Base-by-base conservation (phyloP, 441 rosid species). In the Croton setiger region DNA sequence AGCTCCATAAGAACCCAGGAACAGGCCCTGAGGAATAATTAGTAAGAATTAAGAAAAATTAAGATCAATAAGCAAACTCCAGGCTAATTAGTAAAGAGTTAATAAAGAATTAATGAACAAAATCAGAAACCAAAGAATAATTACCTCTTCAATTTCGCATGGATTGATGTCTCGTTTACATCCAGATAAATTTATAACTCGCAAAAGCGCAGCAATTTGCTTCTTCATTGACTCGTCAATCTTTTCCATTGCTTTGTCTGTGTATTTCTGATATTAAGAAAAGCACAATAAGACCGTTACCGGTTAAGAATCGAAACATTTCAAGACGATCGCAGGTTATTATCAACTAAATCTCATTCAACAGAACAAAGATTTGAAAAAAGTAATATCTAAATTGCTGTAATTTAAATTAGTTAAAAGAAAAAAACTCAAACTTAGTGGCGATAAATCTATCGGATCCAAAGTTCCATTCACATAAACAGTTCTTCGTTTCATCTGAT, bases 151-250 rank as follows among this genome's bases (percentile, higher is more conserved):
- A 21, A 86, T 79, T 71, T 80, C 69, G 80, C 80, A 82, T 1
- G 82, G 80, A 27, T 69, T 57, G 31, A 64, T 72, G 66, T 80
- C 85, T 17, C 71, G 79, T 58, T 77, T 71, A 51, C 74, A 65
- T 71, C 78, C 64, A 2, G 78, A 51, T 1, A 70, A 71, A 41
- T 71, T 74, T 18, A 68, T 65, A 70, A 72, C 87, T 45, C 88
- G 82, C 79, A 72, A 64, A 70, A 93, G 80, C 13, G 88, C 87
- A 37, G 85, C 76, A 15, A 84, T 75, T 75, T 85, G 84, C 44
- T 78, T 83, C 75, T 60, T 78, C 31, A 83, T 74, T 14, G 81
- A 73, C 57, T 81, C 83, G 33, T 78, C 90, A 68, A 76, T 60
- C 74, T 75, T 76, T 70, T 73, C 80, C 83, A 87, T 82, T 68